Evolutionary conservation across 179 eudicot genomes (phyloP).

Genomic region (Carnegiea gigantea): DNA sequence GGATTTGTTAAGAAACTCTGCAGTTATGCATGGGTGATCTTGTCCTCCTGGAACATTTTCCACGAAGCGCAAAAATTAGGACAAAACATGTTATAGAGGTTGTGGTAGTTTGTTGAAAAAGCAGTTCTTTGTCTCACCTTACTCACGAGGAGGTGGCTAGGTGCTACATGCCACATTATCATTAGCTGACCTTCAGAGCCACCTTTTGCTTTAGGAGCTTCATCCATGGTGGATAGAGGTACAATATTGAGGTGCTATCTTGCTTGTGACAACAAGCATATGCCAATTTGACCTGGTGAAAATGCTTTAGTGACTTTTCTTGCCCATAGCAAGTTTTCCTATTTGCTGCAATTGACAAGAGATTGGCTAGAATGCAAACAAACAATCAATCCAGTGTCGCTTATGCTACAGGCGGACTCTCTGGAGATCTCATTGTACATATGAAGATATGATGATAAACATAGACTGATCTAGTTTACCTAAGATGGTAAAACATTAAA

Average conservation of each 20-base stretch:
- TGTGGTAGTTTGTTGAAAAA: background rate
- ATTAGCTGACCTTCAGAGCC: background rate
- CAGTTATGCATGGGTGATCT: background rate
- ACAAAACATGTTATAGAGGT: background rate
- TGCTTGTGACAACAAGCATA: too few species aligned
- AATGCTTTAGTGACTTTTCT: background rate
- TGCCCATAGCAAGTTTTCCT: background rate
- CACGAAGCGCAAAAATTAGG: background rate
- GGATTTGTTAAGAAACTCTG: background rate
- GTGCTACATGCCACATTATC: background rate
- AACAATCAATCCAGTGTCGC: background rate
- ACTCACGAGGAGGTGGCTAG: background rate
- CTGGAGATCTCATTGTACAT: background rate
- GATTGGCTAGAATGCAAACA: background rate
- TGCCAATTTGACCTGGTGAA: background rate
- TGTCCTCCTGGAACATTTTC: background rate
- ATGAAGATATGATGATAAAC: too few species aligned
- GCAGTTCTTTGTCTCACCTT: background rate
- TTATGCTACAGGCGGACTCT: background rate
- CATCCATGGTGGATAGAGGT: background rate
- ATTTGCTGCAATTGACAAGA: background rate
- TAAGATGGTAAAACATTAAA: background rate
- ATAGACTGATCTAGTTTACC: background rate
- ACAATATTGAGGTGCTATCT: background rate
- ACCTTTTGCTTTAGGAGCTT: background rate